These are phyloP conservation scores for Colletotrichum cuscutae DNA, from an alignment of 2,329 filamentous ascomycete genomes.

Conservation along the genomic window DNA sequence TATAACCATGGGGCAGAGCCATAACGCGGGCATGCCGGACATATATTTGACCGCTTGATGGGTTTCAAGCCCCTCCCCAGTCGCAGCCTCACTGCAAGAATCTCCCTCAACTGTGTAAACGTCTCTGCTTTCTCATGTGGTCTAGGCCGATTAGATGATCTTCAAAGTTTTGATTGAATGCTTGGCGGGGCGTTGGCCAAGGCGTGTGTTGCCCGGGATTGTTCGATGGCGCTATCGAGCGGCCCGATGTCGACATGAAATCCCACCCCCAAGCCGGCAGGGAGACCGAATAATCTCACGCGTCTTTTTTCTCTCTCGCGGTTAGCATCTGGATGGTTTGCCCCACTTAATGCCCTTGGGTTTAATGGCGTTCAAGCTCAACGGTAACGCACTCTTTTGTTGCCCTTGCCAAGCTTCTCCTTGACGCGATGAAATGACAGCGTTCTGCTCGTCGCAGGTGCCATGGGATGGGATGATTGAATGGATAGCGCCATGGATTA, in stretches of 20 bases:
- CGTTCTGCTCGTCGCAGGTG: too few species aligned
- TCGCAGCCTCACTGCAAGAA: too few species aligned
- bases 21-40: too few species aligned
- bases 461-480: not conserved
- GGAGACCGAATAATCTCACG: not conserved
- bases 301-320: not conserved
- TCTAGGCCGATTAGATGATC: not conserved
- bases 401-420: not conserved
- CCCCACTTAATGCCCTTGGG: not conserved
- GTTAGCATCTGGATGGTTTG: too few species aligned
- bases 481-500: not conserved
- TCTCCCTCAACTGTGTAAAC: too few species aligned
- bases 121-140: too few species aligned
- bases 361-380: not conserved
- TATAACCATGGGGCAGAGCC: too few species aligned
- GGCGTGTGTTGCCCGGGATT: not conserved
- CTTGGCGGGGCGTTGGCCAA: not conserved
- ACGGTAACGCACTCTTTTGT: not conserved
- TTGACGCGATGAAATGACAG: not conserved
- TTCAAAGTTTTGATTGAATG: not conserved
- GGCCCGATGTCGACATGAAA: slow-evolving; percentile 28
- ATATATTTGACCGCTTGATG: too few species aligned
- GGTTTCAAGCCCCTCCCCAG: too few species aligned
- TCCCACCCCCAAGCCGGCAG: slow-evolving; percentile 8
- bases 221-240: slow-evolving; percentile 25